phyloP scores from a whole-genome alignment of 1,284 basidiomycete genomes.

The Austroboletus niveus region DNA sequence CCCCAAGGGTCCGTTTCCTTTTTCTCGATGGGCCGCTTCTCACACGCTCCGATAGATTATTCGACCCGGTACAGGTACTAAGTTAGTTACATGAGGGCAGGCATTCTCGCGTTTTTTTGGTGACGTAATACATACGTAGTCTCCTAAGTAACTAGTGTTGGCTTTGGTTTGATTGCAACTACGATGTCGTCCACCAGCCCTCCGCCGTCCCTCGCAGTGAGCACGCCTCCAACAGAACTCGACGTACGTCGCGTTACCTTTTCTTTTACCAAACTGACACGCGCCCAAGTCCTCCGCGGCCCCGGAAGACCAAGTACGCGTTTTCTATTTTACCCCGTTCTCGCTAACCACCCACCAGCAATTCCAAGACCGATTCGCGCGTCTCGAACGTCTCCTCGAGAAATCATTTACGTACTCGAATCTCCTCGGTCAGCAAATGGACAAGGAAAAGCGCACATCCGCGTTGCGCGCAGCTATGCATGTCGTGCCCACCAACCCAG shows the following conservation, averaged over 20 bases:
- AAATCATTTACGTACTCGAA: slow-evolving; percentile 62
- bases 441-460: slow-evolving; percentile 44
- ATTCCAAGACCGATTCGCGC: slow-evolving; percentile 44
- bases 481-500: slow-evolving; percentile 26
- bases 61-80: slow-evolving; percentile 83
- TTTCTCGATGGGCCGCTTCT: neutral
- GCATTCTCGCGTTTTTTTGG: slow-evolving; percentile 20
- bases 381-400: slow-evolving; percentile 59
- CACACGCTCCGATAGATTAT: slow-evolving; percentile 55
- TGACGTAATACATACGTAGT: slow-evolving; percentile 16
- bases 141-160: neutral
- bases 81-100: slow-evolving; percentile 16
- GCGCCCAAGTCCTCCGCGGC: neutral
- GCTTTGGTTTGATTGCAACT: no score
- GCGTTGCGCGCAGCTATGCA: slow-evolving; percentile 35
- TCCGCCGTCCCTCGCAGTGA: slow-evolving; percentile 7
- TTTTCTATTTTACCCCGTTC: neutral
- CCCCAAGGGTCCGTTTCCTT: slow-evolving; percentile 70
- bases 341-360: slow-evolving; percentile 35
- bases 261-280: neutral
- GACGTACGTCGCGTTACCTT: neutral
- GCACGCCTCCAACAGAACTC: slow-evolving; percentile 21
- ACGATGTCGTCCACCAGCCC: no score
- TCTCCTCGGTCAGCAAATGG: slow-evolving; percentile 63
- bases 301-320: slow-evolving; percentile 2